These are phyloP conservation scores for Syzygium oleosum DNA, from an alignment of 345 rosid species.

Conservation along the genomic window DNA sequence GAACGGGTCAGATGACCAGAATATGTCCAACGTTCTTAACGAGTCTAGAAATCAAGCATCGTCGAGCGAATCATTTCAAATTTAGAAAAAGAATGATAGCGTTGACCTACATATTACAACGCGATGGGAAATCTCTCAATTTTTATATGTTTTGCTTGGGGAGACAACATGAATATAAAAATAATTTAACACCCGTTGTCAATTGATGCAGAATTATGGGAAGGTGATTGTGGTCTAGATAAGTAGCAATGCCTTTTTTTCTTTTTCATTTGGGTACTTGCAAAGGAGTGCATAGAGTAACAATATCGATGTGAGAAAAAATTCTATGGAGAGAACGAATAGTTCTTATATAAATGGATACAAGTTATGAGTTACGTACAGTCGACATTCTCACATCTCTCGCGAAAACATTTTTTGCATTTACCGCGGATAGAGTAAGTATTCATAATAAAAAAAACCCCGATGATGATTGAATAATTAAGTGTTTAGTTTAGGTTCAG, in stretches of 20 bases:
- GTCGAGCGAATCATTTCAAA: too few species aligned
- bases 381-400: not conserved
- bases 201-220: fast-evolving
- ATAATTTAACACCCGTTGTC: too few species aligned
- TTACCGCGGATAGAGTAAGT: fast-evolving
- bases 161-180: too few species aligned
- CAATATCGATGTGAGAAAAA: too few species aligned
- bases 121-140: not conserved
- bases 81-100: not conserved
- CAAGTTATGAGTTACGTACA: not conserved
- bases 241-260: not conserved
- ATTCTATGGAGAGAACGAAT: not conserved
- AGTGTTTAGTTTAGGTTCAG: not conserved
- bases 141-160: too few species aligned
- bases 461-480: too few species aligned
- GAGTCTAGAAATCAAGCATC: too few species aligned
- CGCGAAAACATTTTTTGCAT: not conserved
- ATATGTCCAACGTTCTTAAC: not conserved
- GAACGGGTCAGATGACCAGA: not conserved
- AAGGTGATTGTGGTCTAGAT: not conserved
- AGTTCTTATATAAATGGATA: not conserved
- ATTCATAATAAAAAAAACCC: not conserved
- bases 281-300: too few species aligned
- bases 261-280: not conserved
- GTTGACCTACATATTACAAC: not conserved